Conservation (phyloP, 2,329 filamentous ascomycete genomes). For the Trichoderma atroviride region DNA sequence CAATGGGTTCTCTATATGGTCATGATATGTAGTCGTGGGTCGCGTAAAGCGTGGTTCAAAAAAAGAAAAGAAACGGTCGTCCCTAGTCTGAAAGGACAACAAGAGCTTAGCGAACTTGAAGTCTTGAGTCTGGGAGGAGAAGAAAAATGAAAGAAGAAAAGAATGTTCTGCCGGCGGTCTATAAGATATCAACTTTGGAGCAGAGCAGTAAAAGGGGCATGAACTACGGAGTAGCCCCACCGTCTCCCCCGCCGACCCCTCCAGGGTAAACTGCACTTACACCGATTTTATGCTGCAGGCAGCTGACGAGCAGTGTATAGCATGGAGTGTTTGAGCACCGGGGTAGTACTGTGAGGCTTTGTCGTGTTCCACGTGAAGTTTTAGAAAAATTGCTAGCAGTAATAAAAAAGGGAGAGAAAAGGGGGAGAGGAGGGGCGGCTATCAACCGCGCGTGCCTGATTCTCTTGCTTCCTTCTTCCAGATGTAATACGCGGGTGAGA, state of each 20-base stretch:
- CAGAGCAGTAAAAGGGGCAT: slow-evolving; percentile 24
- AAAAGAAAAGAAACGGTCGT: background rate
- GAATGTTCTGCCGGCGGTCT: background rate
- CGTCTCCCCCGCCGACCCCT: slow-evolving; percentile 18
- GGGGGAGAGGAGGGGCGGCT: background rate
- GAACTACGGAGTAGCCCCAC: slow-evolving; percentile 22
- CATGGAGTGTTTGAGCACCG: too few species aligned
- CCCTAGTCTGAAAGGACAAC: background rate
- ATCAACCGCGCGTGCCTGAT: background rate
- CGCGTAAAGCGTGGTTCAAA: background rate
- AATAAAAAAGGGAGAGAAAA: too few species aligned
- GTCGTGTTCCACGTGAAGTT: background rate
- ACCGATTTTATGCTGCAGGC: slow-evolving; percentile 2
- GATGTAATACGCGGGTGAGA: too few species aligned
- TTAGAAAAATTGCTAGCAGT: too few species aligned
- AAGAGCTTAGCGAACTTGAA: background rate
- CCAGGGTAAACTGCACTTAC: slow-evolving; percentile 20
- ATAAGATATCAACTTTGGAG: slow-evolving; percentile 13
- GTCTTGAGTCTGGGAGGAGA: background rate
- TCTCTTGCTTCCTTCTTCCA: background rate
- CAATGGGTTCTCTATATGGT: slow-evolving; percentile 7
- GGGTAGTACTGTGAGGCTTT: background rate
- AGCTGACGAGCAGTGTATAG: background rate
- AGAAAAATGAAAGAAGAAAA: background rate
- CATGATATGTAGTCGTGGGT: slow-evolving; percentile 20